Evolutionary conservation across 352 stramenopile genomes (phyloP).

Genomic region (Phytophthora sp.): DNA sequence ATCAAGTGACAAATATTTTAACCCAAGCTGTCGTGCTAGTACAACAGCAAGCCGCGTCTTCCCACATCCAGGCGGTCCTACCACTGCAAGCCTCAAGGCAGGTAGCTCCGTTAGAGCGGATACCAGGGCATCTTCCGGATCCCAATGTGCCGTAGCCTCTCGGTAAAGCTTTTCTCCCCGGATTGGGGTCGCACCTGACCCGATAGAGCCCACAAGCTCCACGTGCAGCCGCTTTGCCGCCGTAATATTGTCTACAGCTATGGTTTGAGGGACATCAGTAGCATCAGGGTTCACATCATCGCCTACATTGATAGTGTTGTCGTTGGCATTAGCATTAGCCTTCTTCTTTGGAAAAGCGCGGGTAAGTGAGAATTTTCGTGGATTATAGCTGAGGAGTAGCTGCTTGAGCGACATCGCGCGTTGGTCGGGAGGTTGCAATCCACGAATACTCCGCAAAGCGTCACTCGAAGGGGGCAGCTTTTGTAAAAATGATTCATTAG

Average conservation of each 20-base stretch:
- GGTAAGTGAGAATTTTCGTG: conserved; percentile 72
- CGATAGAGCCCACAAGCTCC: conserved; percentile 28
- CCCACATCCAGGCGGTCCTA: conserved; percentile 57
- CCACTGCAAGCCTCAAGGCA: conserved; percentile 54
- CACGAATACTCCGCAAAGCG: conserved; percentile 49
- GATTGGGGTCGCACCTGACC: conserved; percentile 23
- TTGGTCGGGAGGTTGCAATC: conserved; percentile 51
- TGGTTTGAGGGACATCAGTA: not conserved
- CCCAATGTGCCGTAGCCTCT: conserved; percentile 34
- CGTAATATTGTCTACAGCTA: conserved; percentile 16
- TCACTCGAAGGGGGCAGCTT: conserved; percentile 54
- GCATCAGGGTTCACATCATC: conserved; percentile 2
- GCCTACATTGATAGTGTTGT: not conserved
- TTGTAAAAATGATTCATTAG: conserved; percentile 55
- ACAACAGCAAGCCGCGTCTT: conserved; percentile 62
- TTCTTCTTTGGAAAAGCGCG: conserved; percentile 54
- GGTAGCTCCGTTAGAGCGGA: conserved; percentile 48
- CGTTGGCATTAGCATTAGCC: not conserved
- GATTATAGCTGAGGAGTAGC: conserved; percentile 73
- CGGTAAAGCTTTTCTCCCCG: conserved; percentile 22
- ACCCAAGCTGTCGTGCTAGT: conserved; percentile 45
- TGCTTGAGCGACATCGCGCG: conserved; percentile 78
- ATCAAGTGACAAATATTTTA: conserved; percentile 58
- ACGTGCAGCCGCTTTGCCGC: conserved; percentile 19
- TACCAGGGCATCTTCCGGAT: conserved; percentile 47